These are phyloP conservation scores for Ophiosphaerella korrae DNA, from an alignment of 2,329 filamentous ascomycete genomes.

Conservation along the genomic window DNA sequence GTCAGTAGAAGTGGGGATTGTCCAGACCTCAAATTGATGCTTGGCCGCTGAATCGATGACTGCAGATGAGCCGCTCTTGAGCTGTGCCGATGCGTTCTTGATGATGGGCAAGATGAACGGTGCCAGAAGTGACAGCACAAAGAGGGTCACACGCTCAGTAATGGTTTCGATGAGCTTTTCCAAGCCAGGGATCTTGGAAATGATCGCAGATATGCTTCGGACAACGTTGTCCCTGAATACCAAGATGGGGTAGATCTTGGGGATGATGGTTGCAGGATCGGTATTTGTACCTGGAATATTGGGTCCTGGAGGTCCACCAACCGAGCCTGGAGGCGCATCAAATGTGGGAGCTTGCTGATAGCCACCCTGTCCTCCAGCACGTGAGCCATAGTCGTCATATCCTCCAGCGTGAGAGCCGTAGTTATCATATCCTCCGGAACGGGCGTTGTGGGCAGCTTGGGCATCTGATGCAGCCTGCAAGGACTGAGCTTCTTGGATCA, in stretches of 20 bases:
- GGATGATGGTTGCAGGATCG: slow-evolving; percentile 59
- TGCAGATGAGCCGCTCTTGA: slow-evolving; percentile 83
- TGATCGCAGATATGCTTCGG: slow-evolving; percentile 79
- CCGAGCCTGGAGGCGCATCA: slow-evolving; percentile 51
- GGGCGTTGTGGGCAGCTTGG: slow-evolving; percentile 53
- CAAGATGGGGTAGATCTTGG: slow-evolving; percentile 90
- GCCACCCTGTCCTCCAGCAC: slow-evolving; percentile 50
- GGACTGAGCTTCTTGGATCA: slow-evolving; percentile 53
- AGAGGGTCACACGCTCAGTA: slow-evolving; percentile 88
- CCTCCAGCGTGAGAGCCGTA: slow-evolving; percentile 45
- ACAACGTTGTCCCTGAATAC: slow-evolving; percentile 94
- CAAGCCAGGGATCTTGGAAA: slow-evolving; percentile 90
- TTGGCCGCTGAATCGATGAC: slow-evolving; percentile 61
- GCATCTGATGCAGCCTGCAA: slow-evolving; percentile 56
- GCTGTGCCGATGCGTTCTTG: slow-evolving; percentile 77
- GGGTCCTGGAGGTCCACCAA: slow-evolving; percentile 51
- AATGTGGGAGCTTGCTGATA: slow-evolving; percentile 40
- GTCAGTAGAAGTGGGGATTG: slow-evolving; percentile 53
- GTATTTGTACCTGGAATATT: slow-evolving; percentile 79
- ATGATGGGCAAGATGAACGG: slow-evolving; percentile 94
- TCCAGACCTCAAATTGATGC: slow-evolving; percentile 58
- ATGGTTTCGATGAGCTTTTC: slow-evolving; percentile 92
- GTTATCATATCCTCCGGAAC: slow-evolving; percentile 48
- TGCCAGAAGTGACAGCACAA: slow-evolving; percentile 86
- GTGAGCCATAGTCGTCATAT: slow-evolving; percentile 46